Evolutionary conservation across 2,329 filamentous ascomycete species (phyloP).

Genomic region (Orbilia javanica): DNA sequence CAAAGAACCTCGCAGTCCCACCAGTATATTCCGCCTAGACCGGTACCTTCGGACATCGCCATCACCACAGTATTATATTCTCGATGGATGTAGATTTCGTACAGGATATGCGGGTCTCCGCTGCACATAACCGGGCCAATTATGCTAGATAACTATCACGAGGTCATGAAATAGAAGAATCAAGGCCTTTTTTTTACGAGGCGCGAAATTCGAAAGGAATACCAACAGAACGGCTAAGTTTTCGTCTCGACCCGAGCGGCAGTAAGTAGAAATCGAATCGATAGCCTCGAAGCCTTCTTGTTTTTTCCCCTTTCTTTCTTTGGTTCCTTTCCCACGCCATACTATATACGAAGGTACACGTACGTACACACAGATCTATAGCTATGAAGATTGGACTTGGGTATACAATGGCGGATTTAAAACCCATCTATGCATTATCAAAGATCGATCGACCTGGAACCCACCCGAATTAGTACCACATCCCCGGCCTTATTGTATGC

Average conservation of each 20-base stretch:
- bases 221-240: not conserved
- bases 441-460: not conserved
- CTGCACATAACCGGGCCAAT: constrained; percentile 23
- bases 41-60: not conserved
- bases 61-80: not conserved
- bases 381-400: too few relatives aligned
- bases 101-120: not conserved
- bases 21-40: too few relatives aligned
- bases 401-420: not conserved
- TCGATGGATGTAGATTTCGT: too few relatives aligned
- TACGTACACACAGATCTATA: not conserved
- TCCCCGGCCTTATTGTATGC: not conserved
- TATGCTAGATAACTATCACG: constrained; percentile 24
- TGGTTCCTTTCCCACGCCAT: not conserved
- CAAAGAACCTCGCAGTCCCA: too few relatives aligned
- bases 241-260: not conserved
- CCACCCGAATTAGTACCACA: not conserved
- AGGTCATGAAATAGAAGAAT: constrained; percentile 1
- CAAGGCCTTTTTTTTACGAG: not conserved
- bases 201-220: constrained; percentile 16
- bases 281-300: constrained; percentile 53
- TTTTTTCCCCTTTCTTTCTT: not conserved
- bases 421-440: not conserved
- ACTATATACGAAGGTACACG: not conserved
- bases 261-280: not conserved